These are phyloP conservation scores for Ambrosia hybrid DNA, from an alignment of 140 eudicot genomes.

Conservation along the genomic window DNA sequence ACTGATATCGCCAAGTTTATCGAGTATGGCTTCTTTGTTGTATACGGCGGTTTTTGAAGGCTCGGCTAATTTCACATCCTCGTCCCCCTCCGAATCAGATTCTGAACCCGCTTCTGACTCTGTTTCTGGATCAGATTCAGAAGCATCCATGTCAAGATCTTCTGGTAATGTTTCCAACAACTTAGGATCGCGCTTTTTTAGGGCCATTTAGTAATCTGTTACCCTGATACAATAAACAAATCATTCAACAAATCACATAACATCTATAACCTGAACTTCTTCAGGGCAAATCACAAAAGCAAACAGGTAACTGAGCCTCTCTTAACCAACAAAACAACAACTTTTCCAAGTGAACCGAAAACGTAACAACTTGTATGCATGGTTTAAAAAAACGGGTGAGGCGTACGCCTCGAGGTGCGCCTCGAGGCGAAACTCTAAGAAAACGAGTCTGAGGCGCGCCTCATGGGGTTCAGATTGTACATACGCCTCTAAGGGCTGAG, in stretches of 20 bases:
- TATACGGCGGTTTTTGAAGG: slow-evolving; percentile 74
- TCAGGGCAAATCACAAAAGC: background rate
- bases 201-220: slow-evolving; percentile 36
- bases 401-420: too few species aligned
- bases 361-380: background rate
- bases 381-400: too few species aligned
- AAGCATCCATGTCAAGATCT: slow-evolving; percentile 44
- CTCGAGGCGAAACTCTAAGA: too few species aligned
- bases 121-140: slow-evolving; percentile 44
- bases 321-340: background rate
- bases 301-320: background rate
- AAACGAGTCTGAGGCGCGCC: too few species aligned
- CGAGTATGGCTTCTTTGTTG: slow-evolving; percentile 70
- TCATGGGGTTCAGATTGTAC: too few species aligned
- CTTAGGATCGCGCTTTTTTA: slow-evolving; percentile 21
- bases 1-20: slow-evolving; percentile 71
- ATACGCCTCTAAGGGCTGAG: too few species aligned
- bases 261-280: background rate
- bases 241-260: background rate
- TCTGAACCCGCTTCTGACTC: slow-evolving; percentile 40
- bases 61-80: slow-evolving; percentile 57
- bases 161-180: slow-evolving; percentile 27
- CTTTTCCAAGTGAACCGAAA: background rate
- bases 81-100: slow-evolving; percentile 60
- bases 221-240: background rate